Percentiles rank a stretch among this genome's conserved stretches.
These are phyloP conservation scores for Saccharomycopsis oosterbeekiorum DNA, from an alignment of 805 yeast species.

Conservation along the genomic window DNA sequence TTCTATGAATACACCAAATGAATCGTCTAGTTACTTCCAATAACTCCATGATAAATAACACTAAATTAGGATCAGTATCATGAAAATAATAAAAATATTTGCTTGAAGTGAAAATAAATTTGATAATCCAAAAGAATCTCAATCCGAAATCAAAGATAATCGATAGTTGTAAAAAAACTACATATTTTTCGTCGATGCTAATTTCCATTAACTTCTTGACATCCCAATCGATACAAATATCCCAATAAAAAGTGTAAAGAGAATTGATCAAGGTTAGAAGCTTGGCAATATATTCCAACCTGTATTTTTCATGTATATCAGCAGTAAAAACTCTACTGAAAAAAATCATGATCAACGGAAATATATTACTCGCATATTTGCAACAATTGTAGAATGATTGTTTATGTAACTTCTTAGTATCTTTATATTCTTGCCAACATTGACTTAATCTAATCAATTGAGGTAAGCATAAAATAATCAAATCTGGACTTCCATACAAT, in stretches of 20 bases:
- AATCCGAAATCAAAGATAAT: conserved; percentile 51
- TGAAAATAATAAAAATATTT: conserved; percentile 20
- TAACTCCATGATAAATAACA: conserved; percentile 57
- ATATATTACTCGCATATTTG: conserved; percentile 59
- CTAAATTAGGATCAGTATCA: conserved; percentile 37
- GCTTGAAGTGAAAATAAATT: conserved; percentile 29
- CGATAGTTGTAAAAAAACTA: conserved; percentile 42
- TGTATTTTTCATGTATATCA: background rate
- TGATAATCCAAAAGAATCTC: conserved; percentile 70
- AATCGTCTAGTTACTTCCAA: conserved; percentile 78
- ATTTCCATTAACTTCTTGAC: background rate
- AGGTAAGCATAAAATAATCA: conserved; percentile 41
- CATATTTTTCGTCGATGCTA: background rate
- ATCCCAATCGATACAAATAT: conserved; percentile 82
- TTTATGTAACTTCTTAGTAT: conserved; percentile 34
- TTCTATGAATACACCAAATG: conserved; percentile 47
- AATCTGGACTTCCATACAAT: conserved; percentile 23
- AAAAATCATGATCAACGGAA: conserved; percentile 40
- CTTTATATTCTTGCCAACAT: conserved; percentile 59
- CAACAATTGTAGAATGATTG: conserved; percentile 60
- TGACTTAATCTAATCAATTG: conserved; percentile 70
- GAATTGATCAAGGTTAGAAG: conserved; percentile 53
- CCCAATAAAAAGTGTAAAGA: conserved; percentile 80
- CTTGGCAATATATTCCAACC: conserved; percentile 22
- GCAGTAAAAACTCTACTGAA: conserved; percentile 20